Evolutionary conservation across 139 green algal genomes (phyloP), one percentile per base, ranked within the genome.

Genomic region (Volvox africanus): DNA sequence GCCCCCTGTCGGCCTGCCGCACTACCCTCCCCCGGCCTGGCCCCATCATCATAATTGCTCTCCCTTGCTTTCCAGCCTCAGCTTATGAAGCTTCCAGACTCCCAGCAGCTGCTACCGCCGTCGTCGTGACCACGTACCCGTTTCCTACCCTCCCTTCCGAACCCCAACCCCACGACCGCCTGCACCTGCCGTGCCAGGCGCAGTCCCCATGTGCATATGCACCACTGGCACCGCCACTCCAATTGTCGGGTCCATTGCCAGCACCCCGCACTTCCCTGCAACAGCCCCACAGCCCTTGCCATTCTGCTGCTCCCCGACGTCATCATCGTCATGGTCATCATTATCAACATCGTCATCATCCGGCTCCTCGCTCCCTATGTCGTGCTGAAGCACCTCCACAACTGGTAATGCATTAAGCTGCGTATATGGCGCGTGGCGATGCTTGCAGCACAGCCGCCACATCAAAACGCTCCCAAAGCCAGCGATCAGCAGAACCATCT

Each of bases 361-460:
- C 50, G 50, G 35, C 73, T 90, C 86, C 86, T 90, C 86, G 33
- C 86, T 90, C 20, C 26, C 86, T 19, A 90, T 11, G 50, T 90
- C 86, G 18, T 90, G 86, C 50, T 62, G 24, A 17, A 22, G 12
- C 50, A 77, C 71, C 86, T 90, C 86, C 86, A 81, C 9, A 9
- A 90, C 86, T 19, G 86, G 86, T 69, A 90, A 75, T 32, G 18
- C n/a, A 44, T 76, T 84, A 13, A 90, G 86, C 17, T 55, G 86
- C 28, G 86, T 90, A 69, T 83, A 83, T 2, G 86, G 86, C 44
- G 73, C 86, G 69, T 90, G 83, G 30, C 50, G 71, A 1, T 21
- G 30, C 44, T 75, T 73, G 76, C 77, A 91, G 87, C 76, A 91
- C 76, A 86, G 21, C 61, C 87, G 61, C 87, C 87, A 91, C 21